Conservation (phyloP, 768 basidiomycete species). For the Galerina marginata region DNA sequence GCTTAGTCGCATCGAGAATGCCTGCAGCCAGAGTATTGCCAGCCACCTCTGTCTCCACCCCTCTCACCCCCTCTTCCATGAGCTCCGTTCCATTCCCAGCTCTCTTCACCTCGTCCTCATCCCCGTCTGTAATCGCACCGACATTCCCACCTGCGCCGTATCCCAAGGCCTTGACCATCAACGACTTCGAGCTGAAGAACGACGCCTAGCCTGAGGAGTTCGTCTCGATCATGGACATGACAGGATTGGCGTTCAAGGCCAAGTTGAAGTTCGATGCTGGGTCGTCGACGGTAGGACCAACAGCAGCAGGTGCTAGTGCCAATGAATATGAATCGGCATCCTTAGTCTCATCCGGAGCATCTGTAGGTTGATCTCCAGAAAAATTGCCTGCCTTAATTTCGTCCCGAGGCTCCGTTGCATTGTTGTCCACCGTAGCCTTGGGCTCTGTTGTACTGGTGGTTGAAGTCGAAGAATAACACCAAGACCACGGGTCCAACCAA, state of each 20-base stretch:
- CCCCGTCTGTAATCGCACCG: neutral
- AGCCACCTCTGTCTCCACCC: too few relatives aligned
- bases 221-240: conserved; percentile 53
- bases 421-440: conserved; percentile 14
- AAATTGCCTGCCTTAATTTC: neutral
- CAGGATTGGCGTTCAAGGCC: conserved; percentile 45
- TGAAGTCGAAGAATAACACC: conserved; percentile 46
- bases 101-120: conserved; percentile 29
- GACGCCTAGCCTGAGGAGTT: conserved; percentile 62
- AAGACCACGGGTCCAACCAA: conserved; percentile 72
- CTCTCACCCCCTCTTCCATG: conserved; percentile 56
- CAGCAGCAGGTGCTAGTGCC: neutral
- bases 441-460: conserved; percentile 21
- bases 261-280: neutral
- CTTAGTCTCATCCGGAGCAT: too few relatives aligned
- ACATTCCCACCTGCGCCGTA: conserved; percentile 28
- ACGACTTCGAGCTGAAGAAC: conserved; percentile 48
- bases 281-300: neutral
- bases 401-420: conserved; percentile 1
- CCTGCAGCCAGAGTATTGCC: too few relatives aligned
- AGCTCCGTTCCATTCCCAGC: conserved; percentile 75
- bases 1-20: neutral
- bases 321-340: too few relatives aligned
- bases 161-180: conserved; percentile 59
- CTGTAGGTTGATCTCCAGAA: neutral